Percentiles rank a stretch among this genome's conserved stretches.
These are phyloP conservation scores for Fusarium goolgardi DNA, from an alignment of 2,329 filamentous ascomycete genomes.

Conservation along the genomic window DNA sequence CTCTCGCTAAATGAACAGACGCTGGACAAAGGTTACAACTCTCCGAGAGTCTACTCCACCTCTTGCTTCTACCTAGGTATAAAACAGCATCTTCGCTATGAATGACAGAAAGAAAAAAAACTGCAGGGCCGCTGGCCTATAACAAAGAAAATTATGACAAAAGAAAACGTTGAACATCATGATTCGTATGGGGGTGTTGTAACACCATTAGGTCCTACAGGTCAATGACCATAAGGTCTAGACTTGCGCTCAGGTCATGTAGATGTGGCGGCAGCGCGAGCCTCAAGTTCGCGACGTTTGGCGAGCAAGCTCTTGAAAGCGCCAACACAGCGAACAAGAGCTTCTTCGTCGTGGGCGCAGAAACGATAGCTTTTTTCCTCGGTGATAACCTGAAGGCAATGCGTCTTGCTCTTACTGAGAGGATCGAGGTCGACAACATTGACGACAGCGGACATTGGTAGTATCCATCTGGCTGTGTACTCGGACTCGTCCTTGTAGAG, in stretches of 20 bases:
- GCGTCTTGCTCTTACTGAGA: conserved; percentile 82
- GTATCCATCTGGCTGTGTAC: conserved; percentile 85
- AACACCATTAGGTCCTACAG: conserved; percentile 13
- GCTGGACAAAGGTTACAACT: conserved; percentile 27
- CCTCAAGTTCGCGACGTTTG: conserved; percentile 73
- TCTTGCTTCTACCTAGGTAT: conserved; percentile 23
- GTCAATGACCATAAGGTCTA: neutral
- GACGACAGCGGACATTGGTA: conserved; percentile 82
- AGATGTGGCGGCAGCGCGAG: conserved; percentile 54
- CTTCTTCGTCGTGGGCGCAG: conserved; percentile 83
- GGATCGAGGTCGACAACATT: conserved; percentile 94
- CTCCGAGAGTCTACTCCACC: conserved; percentile 19
- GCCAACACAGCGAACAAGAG: conserved; percentile 84
- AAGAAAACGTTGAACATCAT: conserved; percentile 42
- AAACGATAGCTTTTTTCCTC: conserved; percentile 89
- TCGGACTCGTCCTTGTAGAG: conserved; percentile 95
- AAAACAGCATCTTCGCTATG: conserved; percentile 20
- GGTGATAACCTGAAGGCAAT: conserved; percentile 92
- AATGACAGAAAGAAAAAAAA: conserved; percentile 15
- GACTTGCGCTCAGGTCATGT: conserved; percentile 21
- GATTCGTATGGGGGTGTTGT: conserved; percentile 36
- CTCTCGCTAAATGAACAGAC: conserved; percentile 31
- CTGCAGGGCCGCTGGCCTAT: conserved; percentile 20
- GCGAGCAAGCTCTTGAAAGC: conserved; percentile 88
- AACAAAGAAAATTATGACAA: conserved; percentile 30